Conservation (phyloP, 2,329 filamentous ascomycete genomes). For the Ophiostoma sp. region DNA sequence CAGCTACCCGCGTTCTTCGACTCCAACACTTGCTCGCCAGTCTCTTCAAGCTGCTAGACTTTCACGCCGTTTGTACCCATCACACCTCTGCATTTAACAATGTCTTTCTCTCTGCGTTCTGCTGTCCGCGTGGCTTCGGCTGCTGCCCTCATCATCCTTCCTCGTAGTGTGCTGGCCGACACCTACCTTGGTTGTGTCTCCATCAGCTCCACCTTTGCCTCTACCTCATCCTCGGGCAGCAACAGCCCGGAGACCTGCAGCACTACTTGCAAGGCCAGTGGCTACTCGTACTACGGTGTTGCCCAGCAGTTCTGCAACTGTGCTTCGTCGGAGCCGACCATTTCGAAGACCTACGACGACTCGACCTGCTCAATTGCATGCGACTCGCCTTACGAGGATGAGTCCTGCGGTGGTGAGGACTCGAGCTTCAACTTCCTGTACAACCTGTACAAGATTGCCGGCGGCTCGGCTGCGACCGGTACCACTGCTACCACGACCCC, state of each 20-base stretch:
- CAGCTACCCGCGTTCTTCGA: background rate
- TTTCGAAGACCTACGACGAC: constrained; percentile 24
- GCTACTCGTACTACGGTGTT: constrained; percentile 26
- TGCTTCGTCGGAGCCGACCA: constrained; percentile 19
- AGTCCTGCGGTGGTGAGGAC: constrained; percentile 25
- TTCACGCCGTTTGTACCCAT: background rate
- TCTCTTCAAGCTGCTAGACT: background rate
- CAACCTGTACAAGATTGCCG: constrained; percentile 22
- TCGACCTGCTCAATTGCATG: constrained; percentile 24
- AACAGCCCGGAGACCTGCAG: constrained; percentile 25
- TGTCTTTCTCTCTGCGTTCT: constrained; percentile 21
- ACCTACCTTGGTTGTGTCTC: constrained; percentile 24
- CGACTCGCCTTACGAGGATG: constrained; percentile 20
- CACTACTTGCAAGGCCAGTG: constrained; percentile 17
- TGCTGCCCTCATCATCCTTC: constrained; percentile 17
- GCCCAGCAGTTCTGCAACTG: constrained; percentile 26
- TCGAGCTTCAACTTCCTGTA: constrained; percentile 25
- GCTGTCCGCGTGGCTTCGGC: constrained; percentile 18
- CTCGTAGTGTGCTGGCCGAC: constrained; percentile 18
- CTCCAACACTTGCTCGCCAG: background rate
- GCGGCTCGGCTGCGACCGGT: constrained; percentile 3
- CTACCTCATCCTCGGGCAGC: constrained; percentile 14
- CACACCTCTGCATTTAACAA: background rate
- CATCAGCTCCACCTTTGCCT: constrained; percentile 25
- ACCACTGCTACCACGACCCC: background rate